Evolutionary conservation across 176 grass and related monocot genomes (phyloP).

Genomic region (Paspalum vaginatum): DNA sequence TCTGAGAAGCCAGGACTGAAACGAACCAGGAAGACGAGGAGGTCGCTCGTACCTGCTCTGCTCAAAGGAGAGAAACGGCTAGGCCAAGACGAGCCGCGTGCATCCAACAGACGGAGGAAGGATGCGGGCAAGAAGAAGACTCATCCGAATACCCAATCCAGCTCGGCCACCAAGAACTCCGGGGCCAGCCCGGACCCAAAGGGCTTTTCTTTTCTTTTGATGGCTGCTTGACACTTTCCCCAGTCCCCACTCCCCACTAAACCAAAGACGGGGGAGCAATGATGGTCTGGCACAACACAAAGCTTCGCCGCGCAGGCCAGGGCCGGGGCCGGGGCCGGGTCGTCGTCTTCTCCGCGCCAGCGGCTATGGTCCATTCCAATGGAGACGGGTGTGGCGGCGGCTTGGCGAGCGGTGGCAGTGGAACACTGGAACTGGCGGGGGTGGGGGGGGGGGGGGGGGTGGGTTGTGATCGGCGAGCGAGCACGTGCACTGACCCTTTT

Average conservation of each 20-base stretch:
- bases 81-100: not conserved
- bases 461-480: not conserved
- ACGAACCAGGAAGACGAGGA: not conserved
- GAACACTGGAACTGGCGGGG: too few relatives aligned
- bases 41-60: conserved; percentile 33
- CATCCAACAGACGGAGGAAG: not conserved
- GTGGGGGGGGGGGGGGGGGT: too few relatives aligned
- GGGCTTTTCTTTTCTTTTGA: not conserved
- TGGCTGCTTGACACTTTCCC: conserved; percentile 1
- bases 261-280: not conserved
- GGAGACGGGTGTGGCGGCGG: not conserved
- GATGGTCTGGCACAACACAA: not conserved
- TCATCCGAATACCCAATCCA: conserved; percentile 1
- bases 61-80: not conserved
- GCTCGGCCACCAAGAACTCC: conserved; percentile 21
- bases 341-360: not conserved
- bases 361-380: not conserved
- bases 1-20: not conserved
- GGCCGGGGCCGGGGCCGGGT: not conserved
- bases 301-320: conserved; percentile 20
- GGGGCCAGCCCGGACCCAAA: not conserved
- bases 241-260: conserved; percentile 5
- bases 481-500: not conserved
- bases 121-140: not conserved
- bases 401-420: not conserved